Base-by-base conservation (phyloP, 2,329 filamentous ascomycete genomes). In the Pseudogymnoascus sp. region DNA sequence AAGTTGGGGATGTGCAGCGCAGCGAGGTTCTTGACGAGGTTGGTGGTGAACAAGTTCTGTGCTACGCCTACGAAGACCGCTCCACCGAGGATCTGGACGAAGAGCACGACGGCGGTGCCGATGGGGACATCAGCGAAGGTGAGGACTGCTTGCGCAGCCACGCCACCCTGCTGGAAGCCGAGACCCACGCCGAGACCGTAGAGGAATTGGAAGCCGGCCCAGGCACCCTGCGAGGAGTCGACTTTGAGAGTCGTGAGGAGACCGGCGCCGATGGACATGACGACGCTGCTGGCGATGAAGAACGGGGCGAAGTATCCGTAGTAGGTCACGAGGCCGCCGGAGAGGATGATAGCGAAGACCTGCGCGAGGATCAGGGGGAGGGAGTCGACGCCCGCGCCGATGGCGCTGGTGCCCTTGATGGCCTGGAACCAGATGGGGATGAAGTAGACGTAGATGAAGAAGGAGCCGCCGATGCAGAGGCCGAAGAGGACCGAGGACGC, bases 71-170 rank as follows among this genome's bases (percentile, higher is more conserved):
- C 82, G 67, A 84, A 83, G 23, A 90, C 74, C 1, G 88, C 85
- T 3, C 87, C 87, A 42, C 87, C 87, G 3, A 90, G 78, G 1
- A 80, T 79, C 70, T 89, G 85, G 75, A 84, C 85, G 74, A 90
- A 88, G 37, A 80, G 78, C 1, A 83, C 77, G 60, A 76, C 79
- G 5, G 81, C 80, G 4, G 79, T 82, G 29, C 75, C 82, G 1
- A 82, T 76, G 0, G 82, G 79, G 15, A 83, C 76, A 64, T 81
- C 78, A 1, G 78, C 75, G 33, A 78, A 75, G 0, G 78, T 71
- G 1, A 84, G 74, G 0, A 78, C 78, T 44, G 81, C 83, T 68
- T 85, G 83, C 2, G 83, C 78, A 1, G 67, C 65, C 0, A 72
- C 42, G 4, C 70, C 65, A 10, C 65, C 68, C 6, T 64, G 63